Evolutionary conservation across 305 asterid species (phyloP).

Genomic region (Fraxinus albicans): DNA sequence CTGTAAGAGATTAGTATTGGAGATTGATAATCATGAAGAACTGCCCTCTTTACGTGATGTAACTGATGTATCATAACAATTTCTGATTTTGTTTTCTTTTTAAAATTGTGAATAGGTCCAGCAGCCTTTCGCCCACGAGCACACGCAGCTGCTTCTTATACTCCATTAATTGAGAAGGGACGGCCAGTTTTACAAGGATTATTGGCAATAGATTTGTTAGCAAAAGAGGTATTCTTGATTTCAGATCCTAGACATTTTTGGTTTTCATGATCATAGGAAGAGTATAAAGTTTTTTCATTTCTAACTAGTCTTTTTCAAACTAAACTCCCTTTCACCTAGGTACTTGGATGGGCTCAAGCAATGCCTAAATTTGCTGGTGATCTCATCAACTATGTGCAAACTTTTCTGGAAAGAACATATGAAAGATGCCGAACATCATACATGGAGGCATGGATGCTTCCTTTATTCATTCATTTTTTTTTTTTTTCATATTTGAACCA

Average conservation of each 20-base stretch:
- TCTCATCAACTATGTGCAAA: constrained; percentile 84
- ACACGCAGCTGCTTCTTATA: constrained; percentile 65
- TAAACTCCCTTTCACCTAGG: constrained; percentile 46
- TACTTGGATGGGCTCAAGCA: constrained; percentile 99
- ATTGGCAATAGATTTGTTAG: constrained; percentile 91
- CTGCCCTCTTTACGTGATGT: constrained; percentile 9
- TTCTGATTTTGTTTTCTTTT: constrained; percentile 22
- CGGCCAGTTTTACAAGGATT: constrained; percentile 97
- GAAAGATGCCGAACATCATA: constrained; percentile 99
- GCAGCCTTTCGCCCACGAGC: constrained; percentile 99
- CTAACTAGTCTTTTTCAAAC: constrained; percentile 17
- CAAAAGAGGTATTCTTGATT: constrained; percentile 76
- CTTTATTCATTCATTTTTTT: constrained; percentile 10
- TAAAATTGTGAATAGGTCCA: constrained; percentile 60
- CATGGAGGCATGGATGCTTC: constrained; percentile 69
- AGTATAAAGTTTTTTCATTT: constrained; percentile 2
- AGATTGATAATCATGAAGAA: constrained; percentile 19
- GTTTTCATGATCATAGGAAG: constrained; percentile 19
- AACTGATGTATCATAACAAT: constrained; percentile 1
- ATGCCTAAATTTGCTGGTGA: constrained; percentile 96
- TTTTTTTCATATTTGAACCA: constrained; percentile 21
- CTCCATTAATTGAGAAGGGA: constrained; percentile 80
- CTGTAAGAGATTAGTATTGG: constrained; percentile 9
- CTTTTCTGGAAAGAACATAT: constrained; percentile 95
- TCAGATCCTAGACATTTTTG: background rate